Percentiles rank a stretch among this genome's conserved stretches.
Evolutionary conservation across 345 rosid genomes (phyloP).

Genomic region (Aegle marmelos): DNA sequence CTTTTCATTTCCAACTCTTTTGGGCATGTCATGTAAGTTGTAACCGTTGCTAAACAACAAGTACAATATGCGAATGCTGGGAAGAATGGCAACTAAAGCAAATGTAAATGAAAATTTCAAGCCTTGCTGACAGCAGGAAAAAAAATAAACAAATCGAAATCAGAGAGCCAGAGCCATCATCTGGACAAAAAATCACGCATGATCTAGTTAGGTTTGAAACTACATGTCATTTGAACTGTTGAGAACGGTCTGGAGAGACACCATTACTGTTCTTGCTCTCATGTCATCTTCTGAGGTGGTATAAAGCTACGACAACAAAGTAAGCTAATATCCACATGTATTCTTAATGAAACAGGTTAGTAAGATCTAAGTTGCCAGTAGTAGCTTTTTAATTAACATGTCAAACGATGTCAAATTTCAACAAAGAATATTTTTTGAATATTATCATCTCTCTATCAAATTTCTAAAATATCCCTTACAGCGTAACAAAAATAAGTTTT

Average conservation of each 20-base stretch:
- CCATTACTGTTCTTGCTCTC: not conserved
- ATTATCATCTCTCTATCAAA: conserved; percentile 10
- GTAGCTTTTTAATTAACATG: conserved; percentile 7
- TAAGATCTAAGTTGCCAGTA: not conserved
- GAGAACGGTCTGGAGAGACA: not conserved
- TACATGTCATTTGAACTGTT: not conserved
- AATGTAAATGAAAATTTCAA: not conserved
- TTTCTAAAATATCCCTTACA: conserved; percentile 9
- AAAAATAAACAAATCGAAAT: not conserved
- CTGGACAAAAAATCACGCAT: not conserved
- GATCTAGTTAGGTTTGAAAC: not conserved
- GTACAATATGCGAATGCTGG: not conserved
- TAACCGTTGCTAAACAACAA: not conserved
- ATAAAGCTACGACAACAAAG: not conserved
- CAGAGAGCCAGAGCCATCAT: not conserved
- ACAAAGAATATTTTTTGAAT: not conserved
- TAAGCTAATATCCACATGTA: not conserved
- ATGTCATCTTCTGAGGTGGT: not conserved
- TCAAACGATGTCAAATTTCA: conserved; percentile 11
- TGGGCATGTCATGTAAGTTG: not conserved
- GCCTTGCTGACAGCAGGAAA: not conserved
- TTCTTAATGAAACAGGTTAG: not conserved
- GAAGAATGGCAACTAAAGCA: not conserved
- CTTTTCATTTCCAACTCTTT: not conserved
- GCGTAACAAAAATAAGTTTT: conserved; percentile 17